Base-by-base conservation (phyloP, 1,139 yeast genomes). In the Lodderomyces margitis region DNA sequence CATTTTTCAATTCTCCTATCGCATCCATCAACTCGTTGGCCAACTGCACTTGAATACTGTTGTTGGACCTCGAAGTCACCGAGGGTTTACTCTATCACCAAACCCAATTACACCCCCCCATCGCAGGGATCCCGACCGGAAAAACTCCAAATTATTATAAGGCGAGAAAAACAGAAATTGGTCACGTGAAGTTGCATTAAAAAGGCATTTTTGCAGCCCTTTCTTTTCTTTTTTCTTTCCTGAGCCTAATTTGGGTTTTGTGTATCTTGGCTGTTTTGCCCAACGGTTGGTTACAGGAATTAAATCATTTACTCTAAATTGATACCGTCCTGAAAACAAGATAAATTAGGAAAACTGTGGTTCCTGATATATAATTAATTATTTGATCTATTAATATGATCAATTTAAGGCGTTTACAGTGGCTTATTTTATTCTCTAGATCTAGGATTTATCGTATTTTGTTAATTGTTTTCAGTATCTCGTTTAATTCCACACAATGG, bases 141-240 rank as follows among this genome's bases (percentile, higher is more conserved):
- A 15, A 28, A 28, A 28, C 19, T 4, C 10, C 20, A 15, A 8
- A 5, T 8, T 28, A 28, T 28, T 15, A n/a, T 15, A 28, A 28
- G 32, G 32, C 32, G n/a, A n/a, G n/a, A n/a, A 15, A 28, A 15
- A 15, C 8, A 7, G 17, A 14, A 28, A 4, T 15, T 28, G 19
- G 11, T 28, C 32, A 28, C 32, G 32, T 28, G 32, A 28, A 28
- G 3, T 28, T 28, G 32, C 32, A 28, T 7, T 28, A 28, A 28
- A 7, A 28, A 28, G 32, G 32, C 32, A 28, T 28, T 28, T 28
- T 28, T 25, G 30, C 30, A 25, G 30, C 30, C 15, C 30, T 12
- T 12, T 25, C 11, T 4, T 8, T 24, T 24, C 11, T 24, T 24
- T 25, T 12, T n/a, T n/a, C n/a, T n/a, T n/a, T n/a, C n/a, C n/a